Evolutionary conservation across 2,329 filamentous ascomycete genomes (phyloP).

Genomic region (Herpotrichia juniperi): DNA sequence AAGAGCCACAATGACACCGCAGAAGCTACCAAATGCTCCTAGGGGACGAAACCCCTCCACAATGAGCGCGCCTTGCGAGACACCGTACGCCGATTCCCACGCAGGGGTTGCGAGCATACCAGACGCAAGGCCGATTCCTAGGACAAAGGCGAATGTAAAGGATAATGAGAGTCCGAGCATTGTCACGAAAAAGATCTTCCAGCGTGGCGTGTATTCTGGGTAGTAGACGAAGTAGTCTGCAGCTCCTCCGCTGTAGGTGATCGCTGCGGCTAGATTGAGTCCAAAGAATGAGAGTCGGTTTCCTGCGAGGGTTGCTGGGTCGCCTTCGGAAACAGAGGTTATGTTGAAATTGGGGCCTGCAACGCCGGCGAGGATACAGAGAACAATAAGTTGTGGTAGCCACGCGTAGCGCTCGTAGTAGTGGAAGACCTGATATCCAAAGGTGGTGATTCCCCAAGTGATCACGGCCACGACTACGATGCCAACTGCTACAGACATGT

Average conservation of each 20-base stretch:
- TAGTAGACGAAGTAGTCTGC: slow-evolving; percentile 74
- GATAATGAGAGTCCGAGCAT: slow-evolving; percentile 62
- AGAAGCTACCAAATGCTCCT: slow-evolving; percentile 69
- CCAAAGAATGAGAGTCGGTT: slow-evolving; percentile 73
- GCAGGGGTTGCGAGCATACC: slow-evolving; percentile 57
- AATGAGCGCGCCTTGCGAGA: slow-evolving; percentile 68
- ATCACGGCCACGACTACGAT: slow-evolving; percentile 70
- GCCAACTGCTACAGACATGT: slow-evolving; percentile 68
- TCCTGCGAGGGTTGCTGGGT: slow-evolving; percentile 59
- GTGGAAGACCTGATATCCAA: slow-evolving; percentile 72
- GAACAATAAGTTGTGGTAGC: slow-evolving; percentile 66
- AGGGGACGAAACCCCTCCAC: slow-evolving; percentile 66
- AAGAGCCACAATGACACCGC: slow-evolving; percentile 67
- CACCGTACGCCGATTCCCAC: slow-evolving; percentile 62
- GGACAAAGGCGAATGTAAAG: slow-evolving; percentile 65
- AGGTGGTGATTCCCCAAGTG: slow-evolving; percentile 68
- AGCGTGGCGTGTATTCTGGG: slow-evolving; percentile 57
- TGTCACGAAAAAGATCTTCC: slow-evolving; percentile 63
- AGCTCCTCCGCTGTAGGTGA: slow-evolving; percentile 68
- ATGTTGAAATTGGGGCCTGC: slow-evolving; percentile 66
- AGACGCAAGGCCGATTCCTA: slow-evolving; percentile 66
- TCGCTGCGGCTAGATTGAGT: slow-evolving; percentile 67
- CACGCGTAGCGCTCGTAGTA: slow-evolving; percentile 72
- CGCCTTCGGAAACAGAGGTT: slow-evolving; percentile 57
- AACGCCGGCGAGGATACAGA: slow-evolving; percentile 67